Percentiles rank a stretch among this genome's conserved stretches.
These are phyloP conservation scores for Suillus bovinus DNA, from an alignment of 768 basidiomycete species.

Conservation along the genomic window DNA sequence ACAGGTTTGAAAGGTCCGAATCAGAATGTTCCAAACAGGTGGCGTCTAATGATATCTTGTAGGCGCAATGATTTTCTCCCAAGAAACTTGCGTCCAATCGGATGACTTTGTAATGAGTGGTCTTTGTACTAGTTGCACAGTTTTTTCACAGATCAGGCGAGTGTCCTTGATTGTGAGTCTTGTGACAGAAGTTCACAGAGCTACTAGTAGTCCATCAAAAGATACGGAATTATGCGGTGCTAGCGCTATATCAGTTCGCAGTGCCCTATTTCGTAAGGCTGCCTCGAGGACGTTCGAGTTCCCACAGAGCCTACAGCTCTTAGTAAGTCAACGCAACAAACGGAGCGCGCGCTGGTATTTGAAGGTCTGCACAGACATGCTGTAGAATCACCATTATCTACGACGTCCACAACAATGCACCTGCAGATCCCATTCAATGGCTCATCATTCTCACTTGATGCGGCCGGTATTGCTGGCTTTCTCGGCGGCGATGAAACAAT, in stretches of 20 bases:
- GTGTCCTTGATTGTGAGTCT: not conserved
- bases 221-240: not conserved
- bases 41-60: not conserved
- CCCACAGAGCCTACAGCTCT: not conserved
- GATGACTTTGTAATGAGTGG: not conserved
- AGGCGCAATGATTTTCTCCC: not conserved
- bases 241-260: not conserved
- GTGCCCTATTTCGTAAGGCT: not conserved
- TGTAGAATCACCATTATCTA: not conserved
- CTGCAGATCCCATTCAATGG: constrained; percentile 9
- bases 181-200: not conserved
- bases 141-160: not conserved
- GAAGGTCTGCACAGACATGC: not conserved
- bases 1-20: not conserved
- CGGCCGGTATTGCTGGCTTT: constrained; percentile 35
- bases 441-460: constrained; percentile 23
- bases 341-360: not conserved
- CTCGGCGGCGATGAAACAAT: constrained; percentile 41
- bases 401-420: not conserved
- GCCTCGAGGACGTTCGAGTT: not conserved
- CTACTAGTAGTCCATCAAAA: not conserved
- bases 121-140: not conserved
- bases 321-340: not conserved
- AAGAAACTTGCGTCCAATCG: not conserved
- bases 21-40: not conserved